Evolutionary conservation across 805 yeast genomes (phyloP).

Genomic region (Suhomyces xylopsoci): DNA sequence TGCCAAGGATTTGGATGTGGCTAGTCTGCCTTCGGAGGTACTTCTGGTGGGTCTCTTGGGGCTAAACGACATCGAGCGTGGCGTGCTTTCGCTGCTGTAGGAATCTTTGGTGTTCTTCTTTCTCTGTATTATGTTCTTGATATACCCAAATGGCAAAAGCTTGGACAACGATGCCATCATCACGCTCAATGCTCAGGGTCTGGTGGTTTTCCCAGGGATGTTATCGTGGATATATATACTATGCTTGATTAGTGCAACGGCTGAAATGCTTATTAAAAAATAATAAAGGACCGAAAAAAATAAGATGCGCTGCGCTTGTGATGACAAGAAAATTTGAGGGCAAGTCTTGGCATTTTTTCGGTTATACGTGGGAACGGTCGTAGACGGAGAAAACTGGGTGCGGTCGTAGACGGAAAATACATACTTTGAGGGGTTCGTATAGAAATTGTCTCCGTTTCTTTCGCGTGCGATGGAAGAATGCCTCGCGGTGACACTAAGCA

Average conservation of each 20-base stretch:
- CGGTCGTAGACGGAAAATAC: not conserved
- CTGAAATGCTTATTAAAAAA: not conserved
- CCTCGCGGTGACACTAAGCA: not conserved
- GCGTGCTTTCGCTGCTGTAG: not conserved
- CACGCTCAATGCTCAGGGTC: not conserved
- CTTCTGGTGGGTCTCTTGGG: not conserved
- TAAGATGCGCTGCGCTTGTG: not conserved
- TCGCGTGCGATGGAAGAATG: not conserved
- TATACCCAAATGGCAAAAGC: slow-evolving; percentile 2
- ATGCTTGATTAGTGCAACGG: not conserved
- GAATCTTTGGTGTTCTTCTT: not conserved
- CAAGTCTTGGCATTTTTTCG: not conserved
- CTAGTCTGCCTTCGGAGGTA: not conserved
- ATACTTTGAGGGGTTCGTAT: not conserved
- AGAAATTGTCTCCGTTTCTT: too few relatives aligned
- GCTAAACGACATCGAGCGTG: not conserved
- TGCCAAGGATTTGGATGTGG: not conserved
- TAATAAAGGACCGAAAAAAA: not conserved
- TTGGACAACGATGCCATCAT: slow-evolving; percentile 1
- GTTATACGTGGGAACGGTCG: not conserved
- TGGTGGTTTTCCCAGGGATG: not conserved
- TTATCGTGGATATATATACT: not conserved
- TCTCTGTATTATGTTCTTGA: slow-evolving; percentile 3
- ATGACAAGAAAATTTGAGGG: not conserved
- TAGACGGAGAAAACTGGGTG: not conserved